A percentile compares a stretch with the other conserved stretches of the same genome.
phyloP scores from a whole-genome alignment of 106 monocot species.

The Cymbidium sinense region DNA sequence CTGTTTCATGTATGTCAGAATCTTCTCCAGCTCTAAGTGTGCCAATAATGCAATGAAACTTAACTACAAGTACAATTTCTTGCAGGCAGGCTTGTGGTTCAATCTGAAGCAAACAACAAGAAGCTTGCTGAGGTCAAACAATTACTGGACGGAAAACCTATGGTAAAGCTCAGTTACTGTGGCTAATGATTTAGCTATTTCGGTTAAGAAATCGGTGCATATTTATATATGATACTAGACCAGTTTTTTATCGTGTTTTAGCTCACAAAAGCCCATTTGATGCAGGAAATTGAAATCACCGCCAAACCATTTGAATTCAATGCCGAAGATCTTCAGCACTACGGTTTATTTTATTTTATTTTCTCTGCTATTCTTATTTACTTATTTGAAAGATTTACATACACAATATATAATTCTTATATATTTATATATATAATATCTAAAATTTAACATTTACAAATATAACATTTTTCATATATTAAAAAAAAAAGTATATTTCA shows the following conservation, averaged over 20 bases:
- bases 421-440: too few relatives aligned
- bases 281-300: background rate
- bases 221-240: too few relatives aligned
- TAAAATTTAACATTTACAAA: too few relatives aligned
- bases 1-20: too few relatives aligned
- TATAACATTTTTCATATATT: too few relatives aligned
- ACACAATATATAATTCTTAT: too few relatives aligned
- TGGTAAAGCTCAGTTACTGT: slow-evolving; percentile 20
- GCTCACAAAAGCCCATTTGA: background rate
- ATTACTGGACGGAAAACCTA: slow-evolving; percentile 40
- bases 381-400: too few relatives aligned
- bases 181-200: background rate
- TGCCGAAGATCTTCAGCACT: slow-evolving; percentile 13
- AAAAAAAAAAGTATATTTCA: too few relatives aligned
- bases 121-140: slow-evolving; percentile 68
- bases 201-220: background rate
- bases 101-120: slow-evolving; percentile 59
- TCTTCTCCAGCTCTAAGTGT: too few relatives aligned
- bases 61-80: background rate
- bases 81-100: slow-evolving; percentile 81
- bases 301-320: slow-evolving; percentile 40
- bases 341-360: slow-evolving; percentile 9
- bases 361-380: background rate
- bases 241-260: background rate
- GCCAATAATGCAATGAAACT: background rate